Base-by-base conservation (phyloP, 1,284 basidiomycete species). In the Pyrrhoderma noxium region DNA sequence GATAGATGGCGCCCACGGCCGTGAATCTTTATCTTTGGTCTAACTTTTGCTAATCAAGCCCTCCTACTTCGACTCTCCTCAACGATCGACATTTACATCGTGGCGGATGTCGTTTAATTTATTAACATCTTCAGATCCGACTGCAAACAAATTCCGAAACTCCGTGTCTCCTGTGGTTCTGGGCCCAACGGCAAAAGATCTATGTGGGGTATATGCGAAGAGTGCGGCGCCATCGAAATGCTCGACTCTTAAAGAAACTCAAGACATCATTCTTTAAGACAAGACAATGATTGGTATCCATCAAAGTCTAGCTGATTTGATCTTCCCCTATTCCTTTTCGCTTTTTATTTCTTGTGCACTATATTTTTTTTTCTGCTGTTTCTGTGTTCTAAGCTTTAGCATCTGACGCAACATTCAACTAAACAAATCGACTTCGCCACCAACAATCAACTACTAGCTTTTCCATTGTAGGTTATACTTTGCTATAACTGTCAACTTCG, bases 161-260 rank as follows among this genome's bases (percentile, higher is more conserved):
- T 85, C 57, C 77, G 79, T 57, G 70, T 85, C 51, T 80, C 82
- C 37, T 84, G 82, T 57, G 76, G 80, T 42, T 64, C 79, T 22
- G 75, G 79, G 49, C 64, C 72, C 53, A 76, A 76, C 54, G 82
- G 81, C 57, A 72, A 74, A 63, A 72, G 82, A 59, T 82, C 85
- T 23, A 89, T 90, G 82, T 90, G 86, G 86, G 84, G 81, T 59
- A 82, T 85, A 64, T 90, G 87, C 66, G 84, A 89, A 73, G 76
- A 88, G 71, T 90, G 87, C 64, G 87, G 87, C 66, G 82, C 87
- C 52, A 88, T 90, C 65, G 85, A 85, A 60, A 89, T 89, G 81
- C 83, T 90, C 67, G 82, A 87, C 65, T 75, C 73, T 65, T 82
- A 85, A 65, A 40, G 2, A 14, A 23, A n/a, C n/a, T n/a, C n/a